Evolutionary conservation across 169 alveolate genomes (phyloP).

Genomic region (Cryptosporidium meleagridis): DNA sequence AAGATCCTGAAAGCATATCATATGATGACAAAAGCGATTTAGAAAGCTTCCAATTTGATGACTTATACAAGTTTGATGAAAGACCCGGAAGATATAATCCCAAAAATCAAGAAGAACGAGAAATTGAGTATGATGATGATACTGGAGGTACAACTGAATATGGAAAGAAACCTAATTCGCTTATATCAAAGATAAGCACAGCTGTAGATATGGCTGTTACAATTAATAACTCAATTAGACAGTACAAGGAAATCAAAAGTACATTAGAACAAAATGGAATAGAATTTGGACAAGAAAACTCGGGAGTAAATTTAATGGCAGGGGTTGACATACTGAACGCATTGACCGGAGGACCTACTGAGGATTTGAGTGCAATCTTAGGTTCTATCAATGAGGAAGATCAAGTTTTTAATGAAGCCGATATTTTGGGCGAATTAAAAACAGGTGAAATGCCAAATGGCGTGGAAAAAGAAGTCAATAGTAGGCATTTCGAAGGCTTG

Average conservation of each 20-base stretch:
- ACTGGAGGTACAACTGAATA: slow-evolving; percentile 59
- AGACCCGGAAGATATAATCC: slow-evolving; percentile 17
- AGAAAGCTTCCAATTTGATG: slow-evolving; percentile 72
- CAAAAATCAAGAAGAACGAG: slow-evolving; percentile 15
- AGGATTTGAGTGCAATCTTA: slow-evolving; percentile 35
- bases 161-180: not conserved
- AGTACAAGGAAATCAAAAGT: slow-evolving; percentile 13
- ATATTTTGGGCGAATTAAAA: slow-evolving; percentile 37
- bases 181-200: slow-evolving; percentile 12
- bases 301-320: slow-evolving; percentile 54
- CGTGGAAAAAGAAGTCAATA: not conserved
- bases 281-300: slow-evolving; percentile 16
- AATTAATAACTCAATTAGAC: slow-evolving; percentile 23
- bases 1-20: not conserved
- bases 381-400: slow-evolving; percentile 1
- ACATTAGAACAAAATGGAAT: slow-evolving; percentile 24
- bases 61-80: slow-evolving; percentile 47
- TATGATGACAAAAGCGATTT: not conserved
- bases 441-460: not conserved
- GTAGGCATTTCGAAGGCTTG: not conserved
- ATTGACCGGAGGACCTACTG: slow-evolving; percentile 32
- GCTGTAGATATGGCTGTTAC: slow-evolving; percentile 28
- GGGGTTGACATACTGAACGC: slow-evolving; percentile 37
- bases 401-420: slow-evolving; percentile 35
- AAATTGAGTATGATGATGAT: slow-evolving; percentile 42